These are phyloP conservation scores for Trichoderma polysporum DNA, from an alignment of 2,329 filamentous ascomycete species.

Conservation along the genomic window DNA sequence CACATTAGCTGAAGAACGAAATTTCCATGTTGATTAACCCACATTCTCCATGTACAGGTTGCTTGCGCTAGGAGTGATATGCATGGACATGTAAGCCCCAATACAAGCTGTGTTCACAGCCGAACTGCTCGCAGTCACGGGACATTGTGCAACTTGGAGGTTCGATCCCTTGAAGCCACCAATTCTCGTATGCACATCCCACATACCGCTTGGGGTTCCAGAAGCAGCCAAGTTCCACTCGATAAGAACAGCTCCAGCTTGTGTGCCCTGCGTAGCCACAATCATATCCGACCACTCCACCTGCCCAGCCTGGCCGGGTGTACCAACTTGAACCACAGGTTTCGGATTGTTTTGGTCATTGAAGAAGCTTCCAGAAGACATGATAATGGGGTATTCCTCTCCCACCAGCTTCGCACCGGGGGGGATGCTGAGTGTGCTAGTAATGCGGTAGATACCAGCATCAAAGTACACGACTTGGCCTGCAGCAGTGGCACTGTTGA, in stretches of 20 bases:
- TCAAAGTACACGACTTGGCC: constrained; percentile 19
- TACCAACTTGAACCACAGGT: constrained; percentile 4
- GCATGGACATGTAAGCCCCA: constrained; percentile 9
- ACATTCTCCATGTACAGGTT: constrained; percentile 9
- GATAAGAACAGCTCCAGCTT: constrained; percentile 2
- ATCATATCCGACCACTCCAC: constrained; percentile 12
- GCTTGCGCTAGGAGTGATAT: constrained; percentile 3
- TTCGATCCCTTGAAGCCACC: constrained; percentile 10
- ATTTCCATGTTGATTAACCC: not conserved
- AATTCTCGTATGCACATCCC: constrained; percentile 9
- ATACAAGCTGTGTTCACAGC: constrained; percentile 1
- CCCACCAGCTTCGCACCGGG: constrained; percentile 40
- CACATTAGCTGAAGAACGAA: not conserved
- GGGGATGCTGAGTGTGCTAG: constrained; percentile 47
- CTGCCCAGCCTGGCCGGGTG: not conserved
- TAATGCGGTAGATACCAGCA: constrained; percentile 43
- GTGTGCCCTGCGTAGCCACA: constrained; percentile 1
- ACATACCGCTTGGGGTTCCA: constrained; percentile 7
- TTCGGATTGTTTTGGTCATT: constrained; percentile 8
- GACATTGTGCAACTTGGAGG: constrained; percentile 7
- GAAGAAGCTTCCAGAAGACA: constrained; percentile 9
- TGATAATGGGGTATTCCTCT: constrained; percentile 9
- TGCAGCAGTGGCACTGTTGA: constrained; percentile 37
- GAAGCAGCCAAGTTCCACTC: constrained; percentile 4
- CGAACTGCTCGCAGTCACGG: not conserved